Evolutionary conservation across 345 rosid genomes (phyloP).

Genomic region (Populus euphratica): DNA sequence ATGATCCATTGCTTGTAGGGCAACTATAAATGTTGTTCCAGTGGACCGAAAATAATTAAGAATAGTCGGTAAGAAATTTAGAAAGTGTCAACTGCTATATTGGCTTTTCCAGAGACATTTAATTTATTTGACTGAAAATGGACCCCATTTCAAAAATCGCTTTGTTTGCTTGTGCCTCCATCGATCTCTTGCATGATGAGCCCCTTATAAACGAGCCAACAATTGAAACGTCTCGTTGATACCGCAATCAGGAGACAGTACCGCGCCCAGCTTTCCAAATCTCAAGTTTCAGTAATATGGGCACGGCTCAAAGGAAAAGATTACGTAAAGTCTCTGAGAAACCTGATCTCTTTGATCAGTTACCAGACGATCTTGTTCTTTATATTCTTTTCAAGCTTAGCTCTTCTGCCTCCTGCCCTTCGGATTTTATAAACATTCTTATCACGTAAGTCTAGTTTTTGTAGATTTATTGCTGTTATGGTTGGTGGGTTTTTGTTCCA

Average conservation of each 20-base stretch:
- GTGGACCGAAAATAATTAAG: not conserved
- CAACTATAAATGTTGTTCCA: not conserved
- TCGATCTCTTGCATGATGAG: not conserved
- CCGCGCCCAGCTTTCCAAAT: not conserved
- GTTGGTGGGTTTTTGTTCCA: not conserved
- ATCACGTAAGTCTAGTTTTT: constrained; percentile 36
- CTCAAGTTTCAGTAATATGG: not conserved
- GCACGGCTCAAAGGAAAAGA: constrained; percentile 34
- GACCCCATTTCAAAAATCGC: not conserved
- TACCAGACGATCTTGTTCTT: constrained; percentile 58
- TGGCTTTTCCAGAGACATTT: not conserved
- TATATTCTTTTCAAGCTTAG: constrained; percentile 48
- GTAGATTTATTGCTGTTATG: not conserved
- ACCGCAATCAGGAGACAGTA: not conserved
- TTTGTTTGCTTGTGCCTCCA: not conserved
- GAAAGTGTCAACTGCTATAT: not conserved
- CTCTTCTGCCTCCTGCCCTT: constrained; percentile 54
- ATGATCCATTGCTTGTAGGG: not conserved
- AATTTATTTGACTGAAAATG: not conserved
- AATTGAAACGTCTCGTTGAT: not conserved
- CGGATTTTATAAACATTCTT: constrained; percentile 44
- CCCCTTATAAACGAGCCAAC: not conserved
- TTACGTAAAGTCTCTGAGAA: not conserved
- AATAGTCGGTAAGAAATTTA: not conserved
- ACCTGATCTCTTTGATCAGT: constrained; percentile 39